Evolutionary conservation across 176 grass and related monocot species (phyloP).

Genomic region (Eremochloa ophiuroides): DNA sequence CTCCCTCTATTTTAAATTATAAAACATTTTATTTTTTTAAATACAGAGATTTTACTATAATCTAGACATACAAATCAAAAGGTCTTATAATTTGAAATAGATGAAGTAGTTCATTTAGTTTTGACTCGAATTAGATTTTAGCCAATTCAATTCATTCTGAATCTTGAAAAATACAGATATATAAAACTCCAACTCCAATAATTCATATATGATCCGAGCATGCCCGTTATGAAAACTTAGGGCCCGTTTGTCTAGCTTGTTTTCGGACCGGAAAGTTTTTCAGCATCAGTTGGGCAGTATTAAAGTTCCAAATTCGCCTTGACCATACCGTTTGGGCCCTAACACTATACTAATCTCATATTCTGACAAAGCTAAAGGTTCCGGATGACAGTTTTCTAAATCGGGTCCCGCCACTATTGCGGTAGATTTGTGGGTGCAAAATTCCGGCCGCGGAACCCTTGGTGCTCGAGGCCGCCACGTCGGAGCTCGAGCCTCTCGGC

Average conservation of each 20-base stretch:
- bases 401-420: too few relatives aligned
- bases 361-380: background rate
- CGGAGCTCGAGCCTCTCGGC: background rate
- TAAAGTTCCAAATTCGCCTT: background rate
- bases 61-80: background rate
- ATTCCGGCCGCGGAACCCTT: background rate
- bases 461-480: constrained; percentile 45
- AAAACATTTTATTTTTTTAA: too few relatives aligned
- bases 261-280: too few relatives aligned
- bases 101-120: background rate
- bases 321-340: background rate
- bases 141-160: background rate
- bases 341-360: background rate
- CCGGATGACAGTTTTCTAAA: background rate
- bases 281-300: too few relatives aligned
- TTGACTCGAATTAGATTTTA: background rate
- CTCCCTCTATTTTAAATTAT: background rate
- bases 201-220: background rate
- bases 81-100: background rate
- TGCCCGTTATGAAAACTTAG: background rate
- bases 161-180: background rate
- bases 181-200: background rate
- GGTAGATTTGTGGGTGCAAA: background rate
- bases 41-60: too few relatives aligned
- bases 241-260: too few relatives aligned